Evolutionary conservation across 129 eudicot species (phyloP), one percentile per base, ranked within the genome.

Genomic region (Helianthus annuus): DNA sequence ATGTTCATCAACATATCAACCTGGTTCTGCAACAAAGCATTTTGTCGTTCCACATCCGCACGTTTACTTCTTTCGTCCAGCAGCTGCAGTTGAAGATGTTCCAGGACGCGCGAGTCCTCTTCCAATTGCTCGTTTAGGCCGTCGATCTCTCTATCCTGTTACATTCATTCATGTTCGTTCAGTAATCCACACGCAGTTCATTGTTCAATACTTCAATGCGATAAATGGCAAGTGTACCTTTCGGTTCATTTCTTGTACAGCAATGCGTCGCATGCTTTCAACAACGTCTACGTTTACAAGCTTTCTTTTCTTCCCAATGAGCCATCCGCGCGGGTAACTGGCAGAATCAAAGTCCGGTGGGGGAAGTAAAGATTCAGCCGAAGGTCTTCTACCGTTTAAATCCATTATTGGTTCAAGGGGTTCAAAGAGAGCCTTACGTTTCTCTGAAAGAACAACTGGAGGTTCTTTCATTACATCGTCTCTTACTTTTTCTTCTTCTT

Each of bases 271-370:
- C 98, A 89, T 92, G 69, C 91, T 92, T 83, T 92, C 98, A 44
- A 93, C 98, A 62, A 93, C 98, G 59, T 93, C 98, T 24, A 93
- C 98, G 46, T 93, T 93, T n/a, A 93, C 97, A 4, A 93, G 97
- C 82, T 93, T 93, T 60, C 97, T 77, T 75, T 87, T 93, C 89
- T 93, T 93, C 54, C 98, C 97, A 16, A 87, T 76, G 42, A 93
- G 86, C 98, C 98, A 93, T 29, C 97, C 98, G 45, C 84, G 83
- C 5, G 98, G 98, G 71, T 93, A 93, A 56, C 77, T 83, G 61
- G 97, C 91, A 5, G 91, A 71, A 15, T 93, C 98, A 61, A 93
- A 93, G 74, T 93, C 98, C 49, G 98, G 98, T 54, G 98, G 98
- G 15, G 98, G 98, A 13, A 93, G 95, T 67, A 93, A 77, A 69